A percentile compares a stretch with the other conserved stretches of the same genome.
Evolutionary conservation across 2,329 filamentous ascomycete species (phyloP).

Genomic region (Hypoxylon sp.): DNA sequence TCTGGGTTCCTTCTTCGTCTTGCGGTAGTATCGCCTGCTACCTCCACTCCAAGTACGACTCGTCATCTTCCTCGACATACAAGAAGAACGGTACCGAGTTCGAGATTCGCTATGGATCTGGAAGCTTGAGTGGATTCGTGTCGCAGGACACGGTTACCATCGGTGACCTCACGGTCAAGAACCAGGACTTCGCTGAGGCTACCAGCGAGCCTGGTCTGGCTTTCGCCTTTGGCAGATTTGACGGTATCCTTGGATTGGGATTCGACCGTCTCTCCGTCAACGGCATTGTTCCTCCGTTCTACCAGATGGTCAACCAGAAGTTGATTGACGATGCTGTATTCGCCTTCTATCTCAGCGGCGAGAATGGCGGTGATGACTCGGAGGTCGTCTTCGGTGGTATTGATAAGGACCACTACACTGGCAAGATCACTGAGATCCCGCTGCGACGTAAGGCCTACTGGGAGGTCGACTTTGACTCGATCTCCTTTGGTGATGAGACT

Average conservation of each 20-base stretch:
- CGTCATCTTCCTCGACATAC: conserved; percentile 86
- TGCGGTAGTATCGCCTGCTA: conserved; percentile 98
- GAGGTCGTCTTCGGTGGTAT: conserved; percentile 92
- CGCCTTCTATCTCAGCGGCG: conserved; percentile 91
- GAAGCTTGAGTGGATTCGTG: conserved; percentile 91
- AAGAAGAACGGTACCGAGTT: conserved; percentile 94
- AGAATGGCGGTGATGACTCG: conserved; percentile 76
- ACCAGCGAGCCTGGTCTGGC: conserved; percentile 95
- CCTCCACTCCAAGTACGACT: conserved; percentile 97
- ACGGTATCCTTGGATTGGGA: conserved; percentile 94
- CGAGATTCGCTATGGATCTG: conserved; percentile 95
- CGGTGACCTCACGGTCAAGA: conserved; percentile 87
- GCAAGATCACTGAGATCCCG: conserved; percentile 92
- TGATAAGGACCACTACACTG: conserved; percentile 81
- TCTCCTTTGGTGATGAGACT: conserved; percentile 86
- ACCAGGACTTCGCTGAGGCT: conserved; percentile 95
- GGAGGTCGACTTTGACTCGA: conserved; percentile 96
- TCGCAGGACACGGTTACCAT: conserved; percentile 89
- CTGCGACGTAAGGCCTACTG: conserved; percentile 99
- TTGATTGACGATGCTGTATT: conserved; percentile 93
- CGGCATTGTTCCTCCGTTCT: conserved; percentile 93
- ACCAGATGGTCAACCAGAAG: conserved; percentile 91
- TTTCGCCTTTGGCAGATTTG: conserved; percentile 97
- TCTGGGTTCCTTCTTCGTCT: conserved; percentile 93
- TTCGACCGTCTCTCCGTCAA: conserved; percentile 99